Percentiles rank a stretch among this genome's conserved stretches.
Conservation (phyloP, 1,284 basidiomycete species). For the Veloboletus limbatus region DNA sequence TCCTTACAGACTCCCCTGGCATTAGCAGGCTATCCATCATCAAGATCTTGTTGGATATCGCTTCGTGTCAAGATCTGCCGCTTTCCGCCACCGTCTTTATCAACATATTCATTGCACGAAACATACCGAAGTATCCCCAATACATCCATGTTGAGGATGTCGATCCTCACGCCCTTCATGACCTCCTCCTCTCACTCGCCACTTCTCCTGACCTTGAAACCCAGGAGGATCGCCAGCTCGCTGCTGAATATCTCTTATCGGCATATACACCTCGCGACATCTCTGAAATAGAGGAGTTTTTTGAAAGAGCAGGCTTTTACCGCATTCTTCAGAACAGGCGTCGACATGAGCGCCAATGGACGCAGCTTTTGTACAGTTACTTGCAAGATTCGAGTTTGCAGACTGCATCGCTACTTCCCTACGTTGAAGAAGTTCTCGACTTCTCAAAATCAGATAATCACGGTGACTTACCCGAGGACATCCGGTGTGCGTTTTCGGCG, state of each 20-base stretch:
- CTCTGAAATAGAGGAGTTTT: constrained; percentile 65
- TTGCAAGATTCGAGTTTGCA: constrained; percentile 73
- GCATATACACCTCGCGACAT: constrained; percentile 82
- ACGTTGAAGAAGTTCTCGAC: constrained; percentile 62
- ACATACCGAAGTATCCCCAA: constrained; percentile 95
- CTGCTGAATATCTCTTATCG: constrained; percentile 93
- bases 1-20: constrained; percentile 69
- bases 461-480: constrained; percentile 45
- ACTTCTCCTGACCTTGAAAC: constrained; percentile 67
- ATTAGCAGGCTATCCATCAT: constrained; percentile 82
- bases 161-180: constrained; percentile 56
- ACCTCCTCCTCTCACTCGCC: constrained; percentile 79
- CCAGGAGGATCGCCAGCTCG: constrained; percentile 91
- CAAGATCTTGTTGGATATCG: constrained; percentile 82
- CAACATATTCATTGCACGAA: constrained; percentile 94
- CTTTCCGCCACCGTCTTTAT: constrained; percentile 76
- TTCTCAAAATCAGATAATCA: constrained; percentile 45
- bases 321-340: constrained; percentile 85
- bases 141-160: constrained; percentile 52
- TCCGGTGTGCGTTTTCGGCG: constrained; percentile 49
- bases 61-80: constrained; percentile 53
- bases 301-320: constrained; percentile 86
- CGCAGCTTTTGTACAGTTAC: constrained; percentile 67
- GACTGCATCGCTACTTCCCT: constrained; percentile 60
- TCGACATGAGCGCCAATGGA: constrained; percentile 76